phyloP scores from a whole-genome alignment of 345 rosid genomes.

The Murraya koenigii region DNA sequence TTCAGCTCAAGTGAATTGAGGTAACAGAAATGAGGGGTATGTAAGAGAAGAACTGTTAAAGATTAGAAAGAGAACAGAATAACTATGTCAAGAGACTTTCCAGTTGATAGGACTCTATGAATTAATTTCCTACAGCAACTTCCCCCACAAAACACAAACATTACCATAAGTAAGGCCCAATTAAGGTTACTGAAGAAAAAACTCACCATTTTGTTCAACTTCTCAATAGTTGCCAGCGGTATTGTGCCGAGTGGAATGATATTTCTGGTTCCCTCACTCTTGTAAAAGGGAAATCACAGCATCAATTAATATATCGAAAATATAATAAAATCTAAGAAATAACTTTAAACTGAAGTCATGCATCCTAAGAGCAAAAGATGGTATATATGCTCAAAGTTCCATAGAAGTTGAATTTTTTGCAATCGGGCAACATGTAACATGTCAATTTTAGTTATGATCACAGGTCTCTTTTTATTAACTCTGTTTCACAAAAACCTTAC shows the following conservation, averaged over 20 bases:
- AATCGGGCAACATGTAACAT: background rate
- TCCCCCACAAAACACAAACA: slow-evolving; percentile 10
- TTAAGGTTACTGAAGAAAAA: slow-evolving; percentile 7
- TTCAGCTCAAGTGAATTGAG: background rate
- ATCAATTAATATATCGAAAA: slow-evolving; percentile 1
- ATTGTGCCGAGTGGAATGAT: slow-evolving; percentile 77
- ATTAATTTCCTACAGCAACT: background rate
- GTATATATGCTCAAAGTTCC: background rate
- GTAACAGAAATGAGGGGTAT: background rate
- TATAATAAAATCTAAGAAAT: background rate
- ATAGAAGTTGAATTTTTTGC: background rate
- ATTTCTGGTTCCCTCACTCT: slow-evolving; percentile 83
- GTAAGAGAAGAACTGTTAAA: background rate
- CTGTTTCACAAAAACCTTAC: background rate
- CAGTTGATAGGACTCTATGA: background rate
- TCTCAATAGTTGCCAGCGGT: slow-evolving; percentile 85
- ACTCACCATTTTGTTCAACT: slow-evolving; percentile 81
- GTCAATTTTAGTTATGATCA: background rate
- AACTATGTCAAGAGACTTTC: background rate
- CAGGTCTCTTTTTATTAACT: background rate
- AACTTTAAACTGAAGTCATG: background rate
- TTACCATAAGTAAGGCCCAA: background rate
- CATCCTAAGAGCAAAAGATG: background rate
- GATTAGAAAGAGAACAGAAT: background rate
- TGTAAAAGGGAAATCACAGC: slow-evolving; percentile 23